Base-by-base conservation (phyloP, 2,329 filamentous ascomycete species). In the Paecilomyces formosus region DNA sequence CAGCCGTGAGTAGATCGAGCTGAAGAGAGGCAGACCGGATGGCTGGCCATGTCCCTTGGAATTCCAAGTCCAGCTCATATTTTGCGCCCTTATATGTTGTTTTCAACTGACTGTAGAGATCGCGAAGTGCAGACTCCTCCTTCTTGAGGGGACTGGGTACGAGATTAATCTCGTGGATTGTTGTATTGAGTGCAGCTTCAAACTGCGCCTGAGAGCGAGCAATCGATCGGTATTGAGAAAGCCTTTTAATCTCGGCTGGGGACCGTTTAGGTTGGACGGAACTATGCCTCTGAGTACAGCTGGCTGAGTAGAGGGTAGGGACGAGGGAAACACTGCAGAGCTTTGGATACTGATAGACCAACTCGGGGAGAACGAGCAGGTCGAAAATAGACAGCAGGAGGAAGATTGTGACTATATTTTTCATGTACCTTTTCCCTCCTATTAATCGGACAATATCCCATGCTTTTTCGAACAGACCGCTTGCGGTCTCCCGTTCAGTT, bases 31-130 rank as follows among this genome's bases (percentile, higher is more conserved):
- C 71, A 9, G 69, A 61, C 53, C 70, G 66, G 3, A 71, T 63
- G 15, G 72, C 71, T 53, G 65, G 60, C 60, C 67, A 64, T 59
- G 70, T 69, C 54, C 73, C 71, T 54, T 68, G 64, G 57, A 74
- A 75, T 58, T 75, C 73, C 11, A 75, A 70, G 13, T 72, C 66
- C 0, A 75, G 67, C n/a, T 72, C 72, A 54, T 75, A 62, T 26
- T 66, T 69, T 1, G 60, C 67, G 22, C 66, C 65, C 13, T 70
- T 66, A 52, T 72, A 69, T 28, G 60, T 60, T n/a, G 59, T 58
- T 53, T 67, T 68, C 6, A 75, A 58, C 15, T 66, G 63, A 0
- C 59, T 50, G 45, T 73, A 67, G 18, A 73, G 58, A 22, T 63
- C 63, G 28, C 60, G 63, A 9, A 75, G 66, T 52, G 65, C 65